These are phyloP conservation scores for Penicillium crustosum DNA, from an alignment of 2,329 filamentous ascomycete species.

Conservation along the genomic window DNA sequence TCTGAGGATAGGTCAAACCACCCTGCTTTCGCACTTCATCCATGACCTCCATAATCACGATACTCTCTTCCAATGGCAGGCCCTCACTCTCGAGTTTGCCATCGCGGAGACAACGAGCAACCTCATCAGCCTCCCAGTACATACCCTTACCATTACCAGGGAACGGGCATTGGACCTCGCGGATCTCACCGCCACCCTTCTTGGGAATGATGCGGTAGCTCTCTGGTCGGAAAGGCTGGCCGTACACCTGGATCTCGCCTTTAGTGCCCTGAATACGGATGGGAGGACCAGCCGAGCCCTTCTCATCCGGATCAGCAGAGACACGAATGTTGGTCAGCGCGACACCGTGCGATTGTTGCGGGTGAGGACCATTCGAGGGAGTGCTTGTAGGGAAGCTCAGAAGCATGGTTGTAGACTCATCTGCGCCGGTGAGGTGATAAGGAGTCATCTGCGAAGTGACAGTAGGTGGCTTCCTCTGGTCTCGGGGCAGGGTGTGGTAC, in stretches of 20 bases:
- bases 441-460: conserved; percentile 69
- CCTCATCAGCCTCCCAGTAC: conserved; percentile 87
- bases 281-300: conserved; percentile 61
- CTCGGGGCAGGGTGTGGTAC: conserved; percentile 71
- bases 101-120: conserved; percentile 70
- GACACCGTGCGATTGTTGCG: conserved; percentile 64
- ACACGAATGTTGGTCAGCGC: conserved; percentile 67
- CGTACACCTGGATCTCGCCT: conserved; percentile 79
- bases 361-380: conserved; percentile 41
- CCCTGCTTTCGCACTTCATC: conserved; percentile 66
- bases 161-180: conserved; percentile 42
- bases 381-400: conserved; percentile 67
- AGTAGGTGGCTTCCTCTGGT: conserved; percentile 63
- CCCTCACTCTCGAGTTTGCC: conserved; percentile 72
- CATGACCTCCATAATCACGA: conserved; percentile 82
- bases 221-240: conserved; percentile 68
- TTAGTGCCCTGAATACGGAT: conserved; percentile 78
- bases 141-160: conserved; percentile 72
- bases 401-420: conserved; percentile 76
- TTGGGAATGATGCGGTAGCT: conserved; percentile 64
- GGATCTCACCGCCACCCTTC: conserved; percentile 47
- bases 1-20: conserved; percentile 62
- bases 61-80: conserved; percentile 72
- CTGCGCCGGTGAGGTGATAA: conserved; percentile 69
- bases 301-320: conserved; percentile 60